Evolutionary conservation across 78 protist genomes (phyloP).

Genomic region (Speleostelium caveatum): DNA sequence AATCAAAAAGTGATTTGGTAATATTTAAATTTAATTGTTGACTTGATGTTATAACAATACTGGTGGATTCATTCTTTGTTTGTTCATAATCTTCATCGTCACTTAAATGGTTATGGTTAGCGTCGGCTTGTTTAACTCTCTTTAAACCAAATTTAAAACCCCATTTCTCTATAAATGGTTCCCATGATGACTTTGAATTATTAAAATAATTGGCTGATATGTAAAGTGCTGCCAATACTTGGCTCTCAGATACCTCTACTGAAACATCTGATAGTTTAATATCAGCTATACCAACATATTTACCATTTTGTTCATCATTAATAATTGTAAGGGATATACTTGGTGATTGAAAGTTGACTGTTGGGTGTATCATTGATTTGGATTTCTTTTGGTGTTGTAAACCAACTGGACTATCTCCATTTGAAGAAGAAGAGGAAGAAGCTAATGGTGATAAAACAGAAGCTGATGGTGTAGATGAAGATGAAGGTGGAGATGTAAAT

Average conservation of each 20-base stretch:
- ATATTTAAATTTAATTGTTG: slow-evolving; percentile 38
- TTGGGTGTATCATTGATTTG: neutral
- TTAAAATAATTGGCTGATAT: slow-evolving; percentile 52
- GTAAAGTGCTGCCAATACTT: slow-evolving; percentile 14
- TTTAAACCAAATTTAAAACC: slow-evolving; percentile 43
- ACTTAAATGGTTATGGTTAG: neutral
- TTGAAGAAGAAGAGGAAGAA: too few species aligned
- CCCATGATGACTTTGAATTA: slow-evolving; percentile 48
- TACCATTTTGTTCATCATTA: slow-evolving; percentile 28
- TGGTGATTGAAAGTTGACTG: slow-evolving; percentile 48
- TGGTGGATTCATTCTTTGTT: neutral
- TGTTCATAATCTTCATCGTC: neutral
- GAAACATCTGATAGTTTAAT: slow-evolving; percentile 26
- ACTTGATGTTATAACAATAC: slow-evolving; percentile 26
- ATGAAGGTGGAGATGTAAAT: neutral
- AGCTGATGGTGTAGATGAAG: neutral
- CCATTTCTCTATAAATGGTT: slow-evolving; percentile 64
- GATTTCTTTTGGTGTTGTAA: neutral
- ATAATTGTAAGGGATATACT: slow-evolving; percentile 25
- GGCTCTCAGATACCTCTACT: slow-evolving; percentile 10
- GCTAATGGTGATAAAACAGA: neutral
- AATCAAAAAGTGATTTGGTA: slow-evolving; percentile 46
- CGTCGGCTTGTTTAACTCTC: too few species aligned
- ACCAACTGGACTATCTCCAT: too few species aligned
- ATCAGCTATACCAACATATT: slow-evolving; percentile 42